Conservation (phyloP, 768 basidiomycete species). For the Phaeotremella fagi region DNA sequence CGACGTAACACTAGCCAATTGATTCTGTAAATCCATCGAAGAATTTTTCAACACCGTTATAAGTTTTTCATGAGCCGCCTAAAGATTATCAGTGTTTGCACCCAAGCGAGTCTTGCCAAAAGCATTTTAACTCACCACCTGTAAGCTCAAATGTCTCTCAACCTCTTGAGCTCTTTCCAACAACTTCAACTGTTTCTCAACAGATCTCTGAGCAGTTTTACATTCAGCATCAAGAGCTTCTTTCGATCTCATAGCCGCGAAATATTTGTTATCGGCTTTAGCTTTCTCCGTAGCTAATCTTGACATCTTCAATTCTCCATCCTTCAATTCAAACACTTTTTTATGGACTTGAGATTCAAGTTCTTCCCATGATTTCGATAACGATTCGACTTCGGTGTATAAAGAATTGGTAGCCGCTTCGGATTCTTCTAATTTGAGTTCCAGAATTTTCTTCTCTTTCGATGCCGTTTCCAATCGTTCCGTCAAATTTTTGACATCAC, state of each 20-base stretch:
- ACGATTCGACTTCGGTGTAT: conserved; percentile 75
- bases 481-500: conserved; percentile 56
- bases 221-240: conserved; percentile 74
- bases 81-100: conserved; percentile 51
- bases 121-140: conserved; percentile 56
- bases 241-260: conserved; percentile 79
- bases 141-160: conserved; percentile 59
- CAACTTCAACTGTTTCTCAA: conserved; percentile 60
- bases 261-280: conserved; percentile 93
- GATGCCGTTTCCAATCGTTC: conserved; percentile 64
- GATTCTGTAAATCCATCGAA: conserved; percentile 32
- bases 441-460: conserved; percentile 60
- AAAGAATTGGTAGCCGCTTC: conserved; percentile 68
- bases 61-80: conserved; percentile 48
- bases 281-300: conserved; percentile 78
- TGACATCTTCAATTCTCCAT: conserved; percentile 65
- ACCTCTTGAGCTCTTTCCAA: conserved; percentile 64
- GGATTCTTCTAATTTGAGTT: conserved; percentile 62
- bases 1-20: conserved; percentile 29
- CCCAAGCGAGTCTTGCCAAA: background rate
- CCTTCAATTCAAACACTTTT: conserved; percentile 77
- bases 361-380: conserved; percentile 81
- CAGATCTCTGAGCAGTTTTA: conserved; percentile 58
- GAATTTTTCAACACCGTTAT: conserved; percentile 43
- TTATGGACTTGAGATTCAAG: conserved; percentile 73